Conservation (phyloP, 2,329 filamentous ascomycete genomes). For the Fusarium sp. region DNA sequence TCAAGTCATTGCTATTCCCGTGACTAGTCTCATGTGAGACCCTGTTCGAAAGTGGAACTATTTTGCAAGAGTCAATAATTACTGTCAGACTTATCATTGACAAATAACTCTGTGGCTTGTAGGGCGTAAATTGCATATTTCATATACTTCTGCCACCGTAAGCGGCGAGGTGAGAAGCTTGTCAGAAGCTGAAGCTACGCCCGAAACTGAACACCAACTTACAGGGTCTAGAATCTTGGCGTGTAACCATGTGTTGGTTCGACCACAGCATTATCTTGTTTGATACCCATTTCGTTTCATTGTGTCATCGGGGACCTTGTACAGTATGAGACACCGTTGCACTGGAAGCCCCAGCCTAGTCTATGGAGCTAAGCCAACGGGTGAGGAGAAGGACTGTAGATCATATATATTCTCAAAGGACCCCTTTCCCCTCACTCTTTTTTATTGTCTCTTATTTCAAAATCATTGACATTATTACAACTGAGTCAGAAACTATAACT, state of each 20-base stretch:
- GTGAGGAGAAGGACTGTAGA: background rate
- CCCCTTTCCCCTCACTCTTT: conserved; percentile 14
- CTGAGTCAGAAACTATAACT: background rate
- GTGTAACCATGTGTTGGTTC: conserved; percentile 10
- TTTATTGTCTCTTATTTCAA: background rate
- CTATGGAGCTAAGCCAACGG: background rate
- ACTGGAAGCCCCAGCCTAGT: background rate
- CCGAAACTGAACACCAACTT: background rate
- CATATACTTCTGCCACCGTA: background rate
- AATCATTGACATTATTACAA: background rate
- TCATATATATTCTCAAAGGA: background rate
- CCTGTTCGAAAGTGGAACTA: background rate
- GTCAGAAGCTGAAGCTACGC: background rate
- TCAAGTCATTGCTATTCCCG: background rate
- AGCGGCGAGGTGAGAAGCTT: background rate
- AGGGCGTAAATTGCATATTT: background rate
- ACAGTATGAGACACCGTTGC: conserved; percentile 7
- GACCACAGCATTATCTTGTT: background rate
- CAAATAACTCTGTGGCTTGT: background rate
- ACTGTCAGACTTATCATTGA: background rate
- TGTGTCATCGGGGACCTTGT: background rate
- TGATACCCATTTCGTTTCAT: conserved; percentile 9
- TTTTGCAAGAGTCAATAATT: background rate
- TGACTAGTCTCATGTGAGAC: conserved; percentile 2
- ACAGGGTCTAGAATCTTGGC: conserved; percentile 1